Conservation (phyloP, 768 basidiomycete species). For the Cyclocybe aegerita region DNA sequence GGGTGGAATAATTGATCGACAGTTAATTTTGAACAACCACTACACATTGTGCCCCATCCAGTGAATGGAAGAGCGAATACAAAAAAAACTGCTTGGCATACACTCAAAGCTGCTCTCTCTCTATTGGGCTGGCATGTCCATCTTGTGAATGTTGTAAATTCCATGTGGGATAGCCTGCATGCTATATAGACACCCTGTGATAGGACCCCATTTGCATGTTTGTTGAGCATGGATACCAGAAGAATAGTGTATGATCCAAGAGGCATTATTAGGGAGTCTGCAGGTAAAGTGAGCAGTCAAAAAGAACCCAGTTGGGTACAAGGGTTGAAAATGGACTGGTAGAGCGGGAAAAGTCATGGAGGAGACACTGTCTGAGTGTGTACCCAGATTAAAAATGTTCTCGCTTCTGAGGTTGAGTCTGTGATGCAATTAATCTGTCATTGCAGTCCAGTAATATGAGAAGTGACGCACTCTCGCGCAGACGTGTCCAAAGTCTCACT, state of each 20-base stretch:
- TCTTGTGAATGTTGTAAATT: constrained; percentile 83
- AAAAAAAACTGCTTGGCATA: constrained; percentile 79
- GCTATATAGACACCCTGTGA: constrained; percentile 91
- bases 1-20: no score
- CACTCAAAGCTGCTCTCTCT: constrained; percentile 94
- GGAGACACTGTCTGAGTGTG: constrained; percentile 80
- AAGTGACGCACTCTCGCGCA: constrained; percentile 70
- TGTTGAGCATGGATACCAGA: constrained; percentile 80
- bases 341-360: constrained; percentile 68
- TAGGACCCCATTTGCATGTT: constrained; percentile 58
- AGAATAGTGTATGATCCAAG: constrained; percentile 86
- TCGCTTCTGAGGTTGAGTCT: constrained; percentile 81
- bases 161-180: constrained; percentile 83
- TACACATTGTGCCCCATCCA: no score
- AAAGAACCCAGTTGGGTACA: neutral
- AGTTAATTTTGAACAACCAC: no score
- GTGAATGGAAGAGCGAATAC: neutral
- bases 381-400: constrained; percentile 71
- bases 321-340: constrained; percentile 46
- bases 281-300: neutral
- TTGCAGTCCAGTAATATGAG: neutral
- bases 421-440: neutral
- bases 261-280: constrained; percentile 82
- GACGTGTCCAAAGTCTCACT: constrained; percentile 87
- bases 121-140: constrained; percentile 72